These are phyloP conservation scores for Aspergillus quadricinctus DNA, from an alignment of 2,329 filamentous ascomycete genomes.

Conservation along the genomic window DNA sequence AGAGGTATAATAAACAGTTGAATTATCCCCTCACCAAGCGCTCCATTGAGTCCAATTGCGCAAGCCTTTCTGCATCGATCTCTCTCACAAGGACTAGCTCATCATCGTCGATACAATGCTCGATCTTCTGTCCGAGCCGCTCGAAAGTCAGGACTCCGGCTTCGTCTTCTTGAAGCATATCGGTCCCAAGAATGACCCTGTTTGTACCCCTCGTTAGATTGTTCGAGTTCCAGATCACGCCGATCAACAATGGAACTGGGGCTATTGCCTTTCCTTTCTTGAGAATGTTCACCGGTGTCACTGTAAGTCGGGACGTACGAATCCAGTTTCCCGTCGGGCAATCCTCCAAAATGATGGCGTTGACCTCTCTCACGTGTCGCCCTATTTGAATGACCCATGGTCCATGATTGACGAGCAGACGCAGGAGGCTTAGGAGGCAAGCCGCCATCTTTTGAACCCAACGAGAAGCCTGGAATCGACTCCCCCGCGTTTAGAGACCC, in stretches of 20 bases:
- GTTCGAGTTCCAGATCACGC: slow-evolving; percentile 16
- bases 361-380: slow-evolving; percentile 28
- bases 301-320: slow-evolving; percentile 37
- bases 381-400: slow-evolving; percentile 21
- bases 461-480: slow-evolving; percentile 18
- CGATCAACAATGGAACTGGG: slow-evolving; percentile 18
- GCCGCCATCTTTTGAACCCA: slow-evolving; percentile 28
- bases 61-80: neutral
- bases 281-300: slow-evolving; percentile 19
- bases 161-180: slow-evolving; percentile 25
- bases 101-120: slow-evolving; percentile 21
- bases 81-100: neutral
- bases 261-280: slow-evolving; percentile 20
- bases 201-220: slow-evolving; percentile 13
- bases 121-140: slow-evolving; percentile 18
- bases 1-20: neutral
- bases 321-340: slow-evolving; percentile 27
- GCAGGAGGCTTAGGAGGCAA: slow-evolving; percentile 37
- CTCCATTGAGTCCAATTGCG: neutral
- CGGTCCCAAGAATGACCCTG: slow-evolving; percentile 27
- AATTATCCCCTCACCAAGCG: neutral
- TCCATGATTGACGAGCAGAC: slow-evolving; percentile 27
- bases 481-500: slow-evolving; percentile 18
- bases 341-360: slow-evolving; percentile 18
- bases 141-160: slow-evolving; percentile 30